A percentile compares a stretch with the other conserved stretches of the same genome.
Evolutionary conservation across 78 protist species (phyloP).

Genomic region (Trichosphaerium sp.): DNA sequence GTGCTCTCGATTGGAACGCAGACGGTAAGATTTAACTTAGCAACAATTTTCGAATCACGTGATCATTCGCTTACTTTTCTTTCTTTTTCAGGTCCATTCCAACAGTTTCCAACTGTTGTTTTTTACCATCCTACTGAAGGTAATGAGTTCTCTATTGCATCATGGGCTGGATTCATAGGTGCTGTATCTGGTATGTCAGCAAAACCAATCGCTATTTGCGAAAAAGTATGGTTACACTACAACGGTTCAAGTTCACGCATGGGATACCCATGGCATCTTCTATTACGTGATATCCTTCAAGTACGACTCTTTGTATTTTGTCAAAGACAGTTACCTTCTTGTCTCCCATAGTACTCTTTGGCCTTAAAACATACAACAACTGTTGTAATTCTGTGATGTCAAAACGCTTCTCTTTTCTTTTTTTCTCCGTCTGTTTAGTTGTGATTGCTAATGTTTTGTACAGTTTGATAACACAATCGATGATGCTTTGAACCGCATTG

Average conservation of each 20-base stretch:
- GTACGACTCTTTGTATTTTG: too few species aligned
- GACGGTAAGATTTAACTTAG: too few species aligned
- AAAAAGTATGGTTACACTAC: conserved; percentile 40
- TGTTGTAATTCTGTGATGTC: too few species aligned
- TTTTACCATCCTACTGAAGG: conserved; percentile 57
- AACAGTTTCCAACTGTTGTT: conserved; percentile 24
- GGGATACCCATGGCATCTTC: conserved; percentile 44
- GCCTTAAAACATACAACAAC: too few species aligned
- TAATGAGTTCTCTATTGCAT: conserved; percentile 12
- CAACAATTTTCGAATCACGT: too few species aligned
- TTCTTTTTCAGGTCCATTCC: too few species aligned
- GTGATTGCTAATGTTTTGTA: too few species aligned
- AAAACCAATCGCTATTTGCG: conserved; percentile 30
- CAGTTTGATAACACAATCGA: conserved; percentile 19
- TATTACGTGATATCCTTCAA: conserved; percentile 33
- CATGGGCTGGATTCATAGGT: conserved; percentile 57
- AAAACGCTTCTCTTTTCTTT: too few species aligned
- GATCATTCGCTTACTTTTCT: too few species aligned
- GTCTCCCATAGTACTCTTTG: too few species aligned
- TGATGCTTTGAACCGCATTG: conserved; percentile 45
- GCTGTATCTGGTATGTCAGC: conserved; percentile 30
- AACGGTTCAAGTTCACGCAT: conserved; percentile 29
- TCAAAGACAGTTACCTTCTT: too few species aligned
- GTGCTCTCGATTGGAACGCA: conserved; percentile 52
- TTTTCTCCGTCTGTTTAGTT: too few species aligned